These are phyloP conservation scores for Globisporangium carolinianum DNA, from an alignment of 352 stramenopile genomes.

Conservation along the genomic window DNA sequence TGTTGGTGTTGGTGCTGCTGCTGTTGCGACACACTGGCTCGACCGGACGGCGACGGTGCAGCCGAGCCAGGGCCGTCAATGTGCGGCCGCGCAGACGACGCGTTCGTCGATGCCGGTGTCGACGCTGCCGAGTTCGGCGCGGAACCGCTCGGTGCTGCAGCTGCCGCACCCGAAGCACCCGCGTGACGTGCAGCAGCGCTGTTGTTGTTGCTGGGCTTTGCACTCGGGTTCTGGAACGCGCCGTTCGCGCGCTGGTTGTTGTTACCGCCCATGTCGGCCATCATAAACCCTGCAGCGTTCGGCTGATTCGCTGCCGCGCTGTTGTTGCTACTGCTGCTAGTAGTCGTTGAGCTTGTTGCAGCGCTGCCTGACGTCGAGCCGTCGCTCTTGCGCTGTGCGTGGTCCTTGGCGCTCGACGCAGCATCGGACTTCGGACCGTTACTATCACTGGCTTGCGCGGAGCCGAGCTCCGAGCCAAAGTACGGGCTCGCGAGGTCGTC, in stretches of 20 bases:
- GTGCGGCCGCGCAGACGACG: conserved; percentile 62
- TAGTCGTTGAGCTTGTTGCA: background rate
- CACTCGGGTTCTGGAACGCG: conserved; percentile 7
- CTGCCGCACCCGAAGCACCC: background rate
- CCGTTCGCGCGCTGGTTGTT: conserved; percentile 8
- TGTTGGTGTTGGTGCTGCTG: conserved; percentile 23
- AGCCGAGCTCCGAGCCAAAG: conserved; percentile 60
- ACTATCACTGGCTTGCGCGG: conserved; percentile 14
- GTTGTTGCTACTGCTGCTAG: background rate
- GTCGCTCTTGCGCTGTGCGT: conserved; percentile 19
- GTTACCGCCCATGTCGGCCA: conserved; percentile 8
- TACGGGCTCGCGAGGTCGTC: conserved; percentile 49
- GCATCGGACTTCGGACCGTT: conserved; percentile 1
- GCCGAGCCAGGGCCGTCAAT: conserved; percentile 32
- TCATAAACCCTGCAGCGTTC: conserved; percentile 12
- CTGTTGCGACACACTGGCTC: conserved; percentile 5
- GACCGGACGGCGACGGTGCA: conserved; percentile 15
- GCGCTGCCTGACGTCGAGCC: background rate
- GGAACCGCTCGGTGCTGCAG: conserved; percentile 8
- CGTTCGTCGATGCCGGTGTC: conserved; percentile 27
- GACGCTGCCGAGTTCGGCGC: conserved; percentile 17
- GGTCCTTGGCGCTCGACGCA: conserved; percentile 16
- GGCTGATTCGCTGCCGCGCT: conserved; percentile 7
- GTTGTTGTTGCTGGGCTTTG: conserved; percentile 1
- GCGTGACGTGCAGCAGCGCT: conserved; percentile 1